phyloP scores from a whole-genome alignment of 305 asterid species.

The Fraxinus sp. region DNA sequence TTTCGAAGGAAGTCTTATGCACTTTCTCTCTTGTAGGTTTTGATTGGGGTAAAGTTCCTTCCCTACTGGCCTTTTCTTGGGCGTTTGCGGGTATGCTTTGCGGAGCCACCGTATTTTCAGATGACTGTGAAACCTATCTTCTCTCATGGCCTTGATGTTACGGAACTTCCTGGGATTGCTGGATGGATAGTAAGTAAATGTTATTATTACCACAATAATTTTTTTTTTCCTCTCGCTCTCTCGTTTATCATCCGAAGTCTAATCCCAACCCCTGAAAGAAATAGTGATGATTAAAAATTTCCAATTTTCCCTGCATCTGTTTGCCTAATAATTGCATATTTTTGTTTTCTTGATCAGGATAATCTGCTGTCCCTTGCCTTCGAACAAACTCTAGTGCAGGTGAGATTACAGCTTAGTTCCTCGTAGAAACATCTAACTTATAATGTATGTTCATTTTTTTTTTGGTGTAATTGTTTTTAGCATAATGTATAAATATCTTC shows the following conservation, averaged over 20 bases:
- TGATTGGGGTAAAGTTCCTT: constrained; percentile 85
- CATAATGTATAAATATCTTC: not conserved
- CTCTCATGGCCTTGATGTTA: constrained; percentile 83
- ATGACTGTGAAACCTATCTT: constrained; percentile 89
- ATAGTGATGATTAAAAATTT: not conserved
- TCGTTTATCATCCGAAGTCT: not conserved
- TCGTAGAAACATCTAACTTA: not conserved
- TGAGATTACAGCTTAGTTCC: constrained; percentile 31
- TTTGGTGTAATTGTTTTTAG: constrained; percentile 8
- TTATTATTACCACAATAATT: not conserved
- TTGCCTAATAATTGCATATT: constrained; percentile 9
- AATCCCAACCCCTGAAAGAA: not conserved
- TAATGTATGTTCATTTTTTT: not conserved
- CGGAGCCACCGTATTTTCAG: constrained; percentile 91
- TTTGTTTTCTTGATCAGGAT: constrained; percentile 51
- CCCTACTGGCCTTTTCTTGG: constrained; percentile 77
- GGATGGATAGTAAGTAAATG: constrained; percentile 87
- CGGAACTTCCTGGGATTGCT: constrained; percentile 93
- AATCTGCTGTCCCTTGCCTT: constrained; percentile 81
- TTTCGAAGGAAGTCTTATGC: constrained; percentile 5
- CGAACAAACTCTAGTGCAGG: constrained; percentile 98
- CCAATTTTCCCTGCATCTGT: constrained; percentile 8
- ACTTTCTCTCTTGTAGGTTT: constrained; percentile 50
- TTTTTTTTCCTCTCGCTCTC: not conserved
- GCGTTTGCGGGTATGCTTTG: constrained; percentile 83